Conservation (phyloP, 371 early-diverging fungal species). For the Gilbertella persicaria region DNA sequence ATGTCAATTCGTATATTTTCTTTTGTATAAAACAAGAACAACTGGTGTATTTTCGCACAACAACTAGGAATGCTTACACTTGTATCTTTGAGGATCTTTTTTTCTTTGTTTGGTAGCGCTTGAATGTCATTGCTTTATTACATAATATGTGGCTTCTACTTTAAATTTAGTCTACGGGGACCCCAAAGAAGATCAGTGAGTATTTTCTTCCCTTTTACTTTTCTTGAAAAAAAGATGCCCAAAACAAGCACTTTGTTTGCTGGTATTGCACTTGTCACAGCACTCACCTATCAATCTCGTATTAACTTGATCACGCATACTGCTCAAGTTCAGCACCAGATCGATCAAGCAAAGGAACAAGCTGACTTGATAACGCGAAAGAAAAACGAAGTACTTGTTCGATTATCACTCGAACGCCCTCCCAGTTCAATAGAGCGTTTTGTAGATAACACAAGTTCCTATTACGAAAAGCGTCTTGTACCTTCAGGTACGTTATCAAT, state of each 20-base stretch:
- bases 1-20: too few relatives aligned
- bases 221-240: conserved; percentile 26
- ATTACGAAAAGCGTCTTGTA: conserved; percentile 25
- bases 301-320: conserved; percentile 26
- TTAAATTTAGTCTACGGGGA: too few relatives aligned
- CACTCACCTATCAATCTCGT: conserved; percentile 35
- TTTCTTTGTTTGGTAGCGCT: too few relatives aligned
- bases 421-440: conserved; percentile 16
- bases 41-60: too few relatives aligned
- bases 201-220: not conserved
- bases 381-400: not conserved
- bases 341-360: conserved; percentile 19
- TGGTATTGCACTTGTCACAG: conserved; percentile 34
- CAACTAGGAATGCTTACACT: too few relatives aligned
- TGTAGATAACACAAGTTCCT: conserved; percentile 15
- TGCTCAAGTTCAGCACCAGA: conserved; percentile 18
- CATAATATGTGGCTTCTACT: too few relatives aligned
- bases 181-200: not conserved
- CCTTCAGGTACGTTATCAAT: conserved; percentile 29
- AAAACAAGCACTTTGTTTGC: conserved; percentile 34
- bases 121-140: too few relatives aligned
- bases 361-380: conserved; percentile 12
- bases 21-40: too few relatives aligned
- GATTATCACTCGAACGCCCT: conserved; percentile 21
- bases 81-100: too few relatives aligned